Evolutionary conservation across 805 yeast genomes (phyloP).

Genomic region (Starmerella riodocensis): DNA sequence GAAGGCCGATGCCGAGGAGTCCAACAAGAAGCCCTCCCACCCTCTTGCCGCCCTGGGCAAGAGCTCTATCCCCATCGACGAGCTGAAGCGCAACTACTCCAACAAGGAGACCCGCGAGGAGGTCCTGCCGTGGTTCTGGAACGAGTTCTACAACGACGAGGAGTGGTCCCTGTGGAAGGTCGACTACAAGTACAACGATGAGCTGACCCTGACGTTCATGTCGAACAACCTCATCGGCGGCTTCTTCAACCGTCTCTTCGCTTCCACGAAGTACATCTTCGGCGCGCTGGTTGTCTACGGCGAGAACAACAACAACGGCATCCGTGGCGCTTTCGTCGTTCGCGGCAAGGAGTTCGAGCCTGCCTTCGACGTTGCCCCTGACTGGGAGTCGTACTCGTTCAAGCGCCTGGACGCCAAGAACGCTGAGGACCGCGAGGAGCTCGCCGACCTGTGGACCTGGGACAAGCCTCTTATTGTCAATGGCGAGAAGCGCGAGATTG

Average conservation of each 20-base stretch:
- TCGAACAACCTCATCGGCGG: conserved; percentile 97
- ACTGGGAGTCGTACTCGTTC: conserved; percentile 89
- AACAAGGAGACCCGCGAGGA: conserved; percentile 91
- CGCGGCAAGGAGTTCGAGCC: conserved; percentile 87
- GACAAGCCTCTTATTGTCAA: conserved; percentile 76
- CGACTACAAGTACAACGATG: conserved; percentile 95
- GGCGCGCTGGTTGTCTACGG: conserved; percentile 93
- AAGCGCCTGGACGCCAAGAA: conserved; percentile 68
- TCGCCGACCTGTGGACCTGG: conserved; percentile 95
- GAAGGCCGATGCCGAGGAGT: conserved; percentile 29
- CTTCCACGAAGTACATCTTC: conserved; percentile 85
- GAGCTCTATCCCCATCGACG: conserved; percentile 56
- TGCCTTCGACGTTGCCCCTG: conserved; percentile 98
- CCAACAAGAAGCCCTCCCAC: conserved; percentile 65
- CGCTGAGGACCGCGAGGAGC: conserved; percentile 62
- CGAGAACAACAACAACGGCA: conserved; percentile 97
- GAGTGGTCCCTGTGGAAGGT: conserved; percentile 95
- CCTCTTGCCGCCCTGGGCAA: conserved; percentile 73
- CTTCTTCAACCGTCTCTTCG: conserved; percentile 88
- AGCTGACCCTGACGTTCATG: conserved; percentile 93
- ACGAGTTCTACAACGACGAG: conserved; percentile 68
- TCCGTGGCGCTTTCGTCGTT: conserved; percentile 83
- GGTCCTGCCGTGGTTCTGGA: conserved; percentile 97
- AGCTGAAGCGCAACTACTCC: conserved; percentile 93
- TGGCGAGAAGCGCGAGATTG: conserved; percentile 77